Base-by-base conservation (phyloP, 345 rosid species). In the Trapa bicornis region DNA sequence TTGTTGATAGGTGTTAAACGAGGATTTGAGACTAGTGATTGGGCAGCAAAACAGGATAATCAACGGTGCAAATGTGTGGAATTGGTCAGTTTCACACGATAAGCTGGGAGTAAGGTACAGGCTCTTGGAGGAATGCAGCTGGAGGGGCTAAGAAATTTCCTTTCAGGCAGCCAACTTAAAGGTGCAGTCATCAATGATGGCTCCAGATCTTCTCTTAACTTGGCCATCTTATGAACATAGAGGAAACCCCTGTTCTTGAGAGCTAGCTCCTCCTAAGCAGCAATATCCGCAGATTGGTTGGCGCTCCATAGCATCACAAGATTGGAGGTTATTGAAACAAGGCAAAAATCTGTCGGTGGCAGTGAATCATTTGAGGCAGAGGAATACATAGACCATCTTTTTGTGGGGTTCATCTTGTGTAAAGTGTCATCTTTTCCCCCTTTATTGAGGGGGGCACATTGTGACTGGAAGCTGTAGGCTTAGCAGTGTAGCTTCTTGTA, bases 41-140 rank as follows among this genome's bases (percentile, higher is more conserved):
- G 97, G 99, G 60, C 99, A 94, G 71, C 99, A 94, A 75, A 96
- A 94, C 73, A 78, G 99, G 68, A 94, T 94, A 97, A 52, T 84
- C 53, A 94, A 77, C 36, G 97, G 97, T 5, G 97, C 86, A 43
- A 91, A 94, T 45, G 74, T 94, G 37, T 94, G 97, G 97, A 94
- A 94, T 70, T 81, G 71, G 71, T 97, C 99, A 0, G 99, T 94
- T 66, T 70, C 88, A 8, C 88, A 94, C n/a, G 99, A 94, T 64
- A 94, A 94, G 79, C 84, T 94, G 6, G 99, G 97, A 74, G 96
- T 94, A 69, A 84, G 99, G 67, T 94, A 94, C 76, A 85, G 97
- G 78, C 58, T 80, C 29, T 48, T 91, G 99, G 99, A 87, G 99
- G 69, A 81, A 84, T 13, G 91, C 88, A 0, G 81, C 87, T 65